These are phyloP conservation scores for Trichoderma cornu-damae DNA, from an alignment of 2,329 filamentous ascomycete genomes.

Conservation along the genomic window DNA sequence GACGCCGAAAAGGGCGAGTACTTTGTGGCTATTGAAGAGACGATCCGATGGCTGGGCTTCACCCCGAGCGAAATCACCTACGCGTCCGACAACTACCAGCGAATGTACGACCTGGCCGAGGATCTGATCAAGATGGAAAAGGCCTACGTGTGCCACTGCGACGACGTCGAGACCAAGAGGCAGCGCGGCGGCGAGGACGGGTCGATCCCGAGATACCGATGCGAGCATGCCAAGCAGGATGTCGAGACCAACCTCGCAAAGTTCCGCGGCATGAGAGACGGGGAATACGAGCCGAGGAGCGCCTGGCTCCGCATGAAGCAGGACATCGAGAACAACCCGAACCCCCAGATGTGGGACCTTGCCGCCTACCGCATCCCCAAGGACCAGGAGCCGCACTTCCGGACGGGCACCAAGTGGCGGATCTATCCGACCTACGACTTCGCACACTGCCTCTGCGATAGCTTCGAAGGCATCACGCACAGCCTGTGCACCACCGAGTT, in stretches of 20 bases:
- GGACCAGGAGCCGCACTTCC: constrained; percentile 64
- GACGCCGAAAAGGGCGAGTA: constrained; percentile 88
- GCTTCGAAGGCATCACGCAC: constrained; percentile 87
- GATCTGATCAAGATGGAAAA: constrained; percentile 67
- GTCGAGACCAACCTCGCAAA: constrained; percentile 72
- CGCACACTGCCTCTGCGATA: constrained; percentile 80
- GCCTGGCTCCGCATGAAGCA: constrained; percentile 93
- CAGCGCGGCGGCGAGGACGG: constrained; percentile 75
- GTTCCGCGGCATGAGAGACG: constrained; percentile 86
- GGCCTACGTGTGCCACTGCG: constrained; percentile 85
- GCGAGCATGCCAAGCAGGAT: constrained; percentile 69
- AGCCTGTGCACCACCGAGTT: constrained; percentile 93
- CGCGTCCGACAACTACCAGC: constrained; percentile 85
- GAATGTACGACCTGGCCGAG: constrained; percentile 82
- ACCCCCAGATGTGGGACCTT: constrained; percentile 95
- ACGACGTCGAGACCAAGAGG: constrained; percentile 74
- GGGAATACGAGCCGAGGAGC: constrained; percentile 79
- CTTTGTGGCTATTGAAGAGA: constrained; percentile 83
- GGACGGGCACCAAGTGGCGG: constrained; percentile 78
- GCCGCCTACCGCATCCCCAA: constrained; percentile 82
- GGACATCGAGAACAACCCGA: constrained; percentile 62
- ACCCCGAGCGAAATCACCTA: constrained; percentile 74
- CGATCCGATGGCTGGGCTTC: constrained; percentile 52
- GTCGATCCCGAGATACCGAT: constrained; percentile 68
- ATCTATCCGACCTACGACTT: constrained; percentile 97